Evolutionary conservation across 768 basidiomycete species (phyloP).

Genomic region (Mycena crocata): DNA sequence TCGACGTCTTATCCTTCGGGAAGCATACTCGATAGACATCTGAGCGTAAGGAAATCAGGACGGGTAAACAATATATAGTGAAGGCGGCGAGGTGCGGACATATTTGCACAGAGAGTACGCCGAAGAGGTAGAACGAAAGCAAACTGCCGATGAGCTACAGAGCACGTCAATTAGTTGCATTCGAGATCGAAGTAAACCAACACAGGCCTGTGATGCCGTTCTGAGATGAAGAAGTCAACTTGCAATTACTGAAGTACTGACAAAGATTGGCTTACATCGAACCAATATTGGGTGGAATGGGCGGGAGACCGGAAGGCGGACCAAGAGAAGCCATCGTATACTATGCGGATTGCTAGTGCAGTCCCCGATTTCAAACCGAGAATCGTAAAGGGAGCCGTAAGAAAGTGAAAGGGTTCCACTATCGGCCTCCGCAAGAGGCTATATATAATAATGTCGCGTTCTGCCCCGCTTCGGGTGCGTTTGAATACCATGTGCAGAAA

Average conservation of each 20-base stretch:
- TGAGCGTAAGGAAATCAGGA: background rate
- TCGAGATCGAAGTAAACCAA: background rate
- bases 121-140: slow-evolving; percentile 29
- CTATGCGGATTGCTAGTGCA: background rate
- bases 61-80: background rate
- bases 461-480: background rate
- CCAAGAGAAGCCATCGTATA: slow-evolving; percentile 22
- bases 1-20: slow-evolving; percentile 28
- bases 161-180: background rate
- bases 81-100: slow-evolving; percentile 10
- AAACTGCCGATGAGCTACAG: slow-evolving; percentile 28
- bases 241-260: too few relatives aligned
- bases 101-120: slow-evolving; percentile 27
- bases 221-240: background rate
- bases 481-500: background rate
- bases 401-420: background rate
- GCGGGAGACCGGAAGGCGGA: slow-evolving; percentile 18
- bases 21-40: slow-evolving; percentile 27
- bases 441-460: background rate
- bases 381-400: slow-evolving; percentile 4
- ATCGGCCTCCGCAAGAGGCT: too few relatives aligned
- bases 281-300: slow-evolving; percentile 25
- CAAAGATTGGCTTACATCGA: slow-evolving; percentile 12
- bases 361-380: slow-evolving; percentile 21
- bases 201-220: slow-evolving; percentile 28